phyloP scores from a whole-genome alignment of 2,329 filamentous ascomycete species.

The Amauroascus verrucosus region DNA sequence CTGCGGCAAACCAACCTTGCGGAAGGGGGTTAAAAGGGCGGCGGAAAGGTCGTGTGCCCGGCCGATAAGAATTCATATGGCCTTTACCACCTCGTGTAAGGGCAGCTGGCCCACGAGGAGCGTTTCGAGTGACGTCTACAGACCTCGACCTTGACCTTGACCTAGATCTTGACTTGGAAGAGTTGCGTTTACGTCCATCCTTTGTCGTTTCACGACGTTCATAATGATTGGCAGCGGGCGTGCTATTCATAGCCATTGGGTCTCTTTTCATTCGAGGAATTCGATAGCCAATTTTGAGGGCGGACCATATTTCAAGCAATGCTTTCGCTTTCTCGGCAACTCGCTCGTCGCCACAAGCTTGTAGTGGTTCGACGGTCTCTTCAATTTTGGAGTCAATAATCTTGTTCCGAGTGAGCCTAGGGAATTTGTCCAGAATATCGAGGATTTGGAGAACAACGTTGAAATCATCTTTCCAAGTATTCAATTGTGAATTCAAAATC shows the following conservation, averaged over 20 bases:
- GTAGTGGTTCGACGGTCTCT: constrained; percentile 60
- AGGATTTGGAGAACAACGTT: constrained; percentile 85
- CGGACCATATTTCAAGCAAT: constrained; percentile 76
- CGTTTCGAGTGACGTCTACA: constrained; percentile 25
- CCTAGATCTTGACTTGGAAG: constrained; percentile 39
- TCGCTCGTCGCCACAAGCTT: constrained; percentile 58
- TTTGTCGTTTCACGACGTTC: constrained; percentile 46
- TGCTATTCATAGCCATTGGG: constrained; percentile 45
- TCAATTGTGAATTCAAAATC: constrained; percentile 78
- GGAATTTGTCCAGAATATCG: constrained; percentile 78
- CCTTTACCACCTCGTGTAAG: constrained; percentile 44
- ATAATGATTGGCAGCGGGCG: constrained; percentile 53
- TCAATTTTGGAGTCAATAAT: constrained; percentile 96
- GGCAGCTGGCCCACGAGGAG: constrained; percentile 35
- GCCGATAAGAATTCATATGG: constrained; percentile 51
- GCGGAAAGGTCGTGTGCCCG: constrained; percentile 46
- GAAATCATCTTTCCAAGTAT: constrained; percentile 75
- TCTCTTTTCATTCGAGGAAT: constrained; percentile 85
- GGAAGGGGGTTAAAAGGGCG: constrained; percentile 54
- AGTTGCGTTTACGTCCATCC: constrained; percentile 41
- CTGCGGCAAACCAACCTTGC: constrained; percentile 73
- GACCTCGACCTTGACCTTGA: constrained; percentile 42
- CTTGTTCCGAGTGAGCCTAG: constrained; percentile 85
- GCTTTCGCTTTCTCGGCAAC: constrained; percentile 61
- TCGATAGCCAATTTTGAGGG: constrained; percentile 79